phyloP scores from a whole-genome alignment of 495 filamentous ascomycete species.

The Collariella sp. region DNA sequence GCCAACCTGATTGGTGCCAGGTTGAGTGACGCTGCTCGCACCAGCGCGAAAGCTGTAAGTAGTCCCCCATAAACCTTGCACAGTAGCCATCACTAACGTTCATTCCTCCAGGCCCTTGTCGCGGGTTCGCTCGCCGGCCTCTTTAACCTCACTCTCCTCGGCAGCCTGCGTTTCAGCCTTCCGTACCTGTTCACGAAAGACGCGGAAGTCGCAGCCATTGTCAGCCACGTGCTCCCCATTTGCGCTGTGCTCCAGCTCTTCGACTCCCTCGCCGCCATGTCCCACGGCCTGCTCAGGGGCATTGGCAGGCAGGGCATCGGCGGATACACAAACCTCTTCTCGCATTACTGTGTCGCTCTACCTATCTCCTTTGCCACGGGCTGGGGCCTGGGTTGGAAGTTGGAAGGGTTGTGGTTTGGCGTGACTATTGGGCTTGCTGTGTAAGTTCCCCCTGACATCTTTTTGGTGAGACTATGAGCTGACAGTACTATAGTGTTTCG shows the following conservation, averaged over 20 bases:
- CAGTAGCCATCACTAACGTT: slow-evolving; percentile 2
- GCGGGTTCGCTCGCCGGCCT: slow-evolving; percentile 60
- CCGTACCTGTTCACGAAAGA: slow-evolving; percentile 76
- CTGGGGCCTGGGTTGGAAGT: slow-evolving; percentile 65
- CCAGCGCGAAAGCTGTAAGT: slow-evolving; percentile 54
- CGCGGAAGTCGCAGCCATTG: slow-evolving; percentile 64
- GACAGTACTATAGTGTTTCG: slow-evolving; percentile 41
- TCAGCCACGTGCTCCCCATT: slow-evolving; percentile 63
- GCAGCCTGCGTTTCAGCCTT: slow-evolving; percentile 55
- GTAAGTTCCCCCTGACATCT: slow-evolving; percentile 26
- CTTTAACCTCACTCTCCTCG: slow-evolving; percentile 64
- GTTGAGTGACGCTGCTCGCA: slow-evolving; percentile 60
- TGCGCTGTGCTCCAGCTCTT: slow-evolving; percentile 83
- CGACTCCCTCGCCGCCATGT: slow-evolving; percentile 67
- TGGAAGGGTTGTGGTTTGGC: slow-evolving; percentile 76
- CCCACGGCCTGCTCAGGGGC: slow-evolving; percentile 76
- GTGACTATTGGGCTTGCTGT: slow-evolving; percentile 60
- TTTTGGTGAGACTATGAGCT: not conserved
- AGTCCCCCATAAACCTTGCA: slow-evolving; percentile 15
- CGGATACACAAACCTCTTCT: slow-evolving; percentile 74
- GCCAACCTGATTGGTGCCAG: slow-evolving; percentile 62
- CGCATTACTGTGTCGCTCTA: slow-evolving; percentile 78
- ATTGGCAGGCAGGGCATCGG: slow-evolving; percentile 81
- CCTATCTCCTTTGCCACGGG: slow-evolving; percentile 71
- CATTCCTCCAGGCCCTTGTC: slow-evolving; percentile 40